phyloP scores from a whole-genome alignment of 176 grass and related monocot genomes.

The Rhynchospora pubera region DNA sequence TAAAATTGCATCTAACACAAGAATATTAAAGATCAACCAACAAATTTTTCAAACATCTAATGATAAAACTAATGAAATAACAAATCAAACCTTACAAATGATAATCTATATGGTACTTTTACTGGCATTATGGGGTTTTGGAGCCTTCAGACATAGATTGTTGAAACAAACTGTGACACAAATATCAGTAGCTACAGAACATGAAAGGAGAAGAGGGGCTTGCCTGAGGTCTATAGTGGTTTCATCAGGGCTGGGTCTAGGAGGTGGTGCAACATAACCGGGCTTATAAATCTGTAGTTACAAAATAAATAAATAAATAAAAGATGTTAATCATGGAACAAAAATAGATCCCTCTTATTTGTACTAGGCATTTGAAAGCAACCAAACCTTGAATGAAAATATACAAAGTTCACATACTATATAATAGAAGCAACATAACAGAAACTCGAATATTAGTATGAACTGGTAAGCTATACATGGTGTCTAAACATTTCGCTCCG shows the following conservation, averaged over 20 bases:
- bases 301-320: constrained; percentile 1
- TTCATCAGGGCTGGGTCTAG: constrained; percentile 50
- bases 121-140: background rate
- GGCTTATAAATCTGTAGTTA: constrained; percentile 67
- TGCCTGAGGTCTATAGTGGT: constrained; percentile 75
- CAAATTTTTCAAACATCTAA: background rate
- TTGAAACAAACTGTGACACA: constrained; percentile 7
- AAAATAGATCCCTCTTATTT: background rate
- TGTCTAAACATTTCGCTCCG: background rate
- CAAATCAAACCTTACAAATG: background rate
- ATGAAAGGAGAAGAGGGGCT: background rate
- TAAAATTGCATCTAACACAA: background rate
- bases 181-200: constrained; percentile 24
- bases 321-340: background rate
- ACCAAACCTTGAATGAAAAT: background rate
- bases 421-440: background rate
- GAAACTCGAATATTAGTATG: background rate
- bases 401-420: background rate
- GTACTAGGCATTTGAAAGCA: background rate
- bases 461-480: background rate
- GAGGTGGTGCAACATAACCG: constrained; percentile 68
- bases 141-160: background rate
- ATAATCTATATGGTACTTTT: background rate
- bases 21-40: background rate
- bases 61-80: constrained; percentile 1